phyloP scores from a whole-genome alignment of 2,329 filamentous ascomycete genomes.

The Neodidymelliopsis sp. region DNA sequence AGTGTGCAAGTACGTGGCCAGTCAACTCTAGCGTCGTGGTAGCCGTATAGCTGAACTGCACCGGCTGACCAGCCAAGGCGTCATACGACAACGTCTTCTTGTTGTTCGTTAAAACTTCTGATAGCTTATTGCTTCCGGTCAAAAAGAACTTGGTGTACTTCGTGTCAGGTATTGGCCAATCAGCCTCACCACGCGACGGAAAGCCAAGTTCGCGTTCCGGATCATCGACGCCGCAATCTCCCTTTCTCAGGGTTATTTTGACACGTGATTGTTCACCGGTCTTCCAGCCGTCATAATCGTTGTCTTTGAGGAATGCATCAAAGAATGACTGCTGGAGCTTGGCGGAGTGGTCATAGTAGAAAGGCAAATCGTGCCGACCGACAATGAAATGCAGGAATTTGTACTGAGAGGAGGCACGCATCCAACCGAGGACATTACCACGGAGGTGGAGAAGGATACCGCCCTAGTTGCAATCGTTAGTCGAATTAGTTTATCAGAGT shows the following conservation, averaged over 20 bases:
- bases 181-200: slow-evolving; percentile 58
- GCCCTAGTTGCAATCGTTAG: slow-evolving; percentile 57
- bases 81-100: no score
- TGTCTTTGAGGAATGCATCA: slow-evolving; percentile 64
- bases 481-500: background rate
- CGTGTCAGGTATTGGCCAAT: slow-evolving; percentile 70
- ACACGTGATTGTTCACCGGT: slow-evolving; percentile 45
- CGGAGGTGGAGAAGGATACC: slow-evolving; percentile 71
- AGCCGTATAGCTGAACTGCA: background rate
- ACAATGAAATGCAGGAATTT: slow-evolving; percentile 65
- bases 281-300: slow-evolving; percentile 66
- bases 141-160: slow-evolving; percentile 66
- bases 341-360: slow-evolving; percentile 53
- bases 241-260: slow-evolving; percentile 59
- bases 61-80: no score
- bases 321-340: slow-evolving; percentile 69
- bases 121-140: slow-evolving; percentile 29
- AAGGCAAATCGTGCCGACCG: slow-evolving; percentile 6
- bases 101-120: no score
- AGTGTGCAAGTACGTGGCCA: slow-evolving; percentile 66
- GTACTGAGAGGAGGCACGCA: slow-evolving; percentile 65
- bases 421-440: slow-evolving; percentile 70
- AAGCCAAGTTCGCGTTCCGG: background rate
- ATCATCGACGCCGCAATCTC: slow-evolving; percentile 66
- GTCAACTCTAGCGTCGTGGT: slow-evolving; percentile 68